Evolutionary conservation across 768 basidiomycete species (phyloP), one percentile per base, ranked within the genome.

Genomic region (Auriscalpium vulgare): DNA sequence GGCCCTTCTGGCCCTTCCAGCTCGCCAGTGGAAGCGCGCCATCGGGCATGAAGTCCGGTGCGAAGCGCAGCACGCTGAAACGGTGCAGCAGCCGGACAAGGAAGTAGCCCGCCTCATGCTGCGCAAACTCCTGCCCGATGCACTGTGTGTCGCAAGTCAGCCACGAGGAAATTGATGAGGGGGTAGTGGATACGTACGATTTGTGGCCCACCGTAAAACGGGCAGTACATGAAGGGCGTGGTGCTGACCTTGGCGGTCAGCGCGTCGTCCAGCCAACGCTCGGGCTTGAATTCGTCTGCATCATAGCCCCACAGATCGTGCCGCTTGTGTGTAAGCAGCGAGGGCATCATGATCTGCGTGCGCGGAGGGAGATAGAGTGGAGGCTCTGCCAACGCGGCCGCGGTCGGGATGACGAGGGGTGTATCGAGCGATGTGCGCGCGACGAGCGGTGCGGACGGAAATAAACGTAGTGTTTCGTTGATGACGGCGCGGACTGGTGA

Each of bases 161-260:
- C 3, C 11, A 16, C 10, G 9, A 10, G 43, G 23, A n/a, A 2
- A 1, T 2, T 17, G 14, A 5, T 14, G 29, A 29, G 29, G 29
- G 29, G 4, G 17, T 21, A 21, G 21, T 1, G 1, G 4, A 51
- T 5, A 51, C 60, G 44, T 46, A 61, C 60, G 57, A 83, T 81
- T 10, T 84, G 73, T 6, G 84, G 85, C 1, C 82, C 85, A 0
- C 82, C 83, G 56, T 84, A 84, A 70, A 86, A 86, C 0, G 85
- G 84, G 6, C 81, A 68, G 67, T 86, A 87, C 58, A 88, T 86
- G 72, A 79, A 84, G 1, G 84, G 83, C 57, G 85, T 85, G 2
- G 76, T 73, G 0, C 70, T 72, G 17, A 84, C 70, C 56, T 81
- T 81, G 60, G 76, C 73, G 8, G 81, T 60, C 35, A 84, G 72